These are phyloP conservation scores for Oryza coarctata DNA, from an alignment of 176 grass and related monocot genomes.

Conservation along the genomic window DNA sequence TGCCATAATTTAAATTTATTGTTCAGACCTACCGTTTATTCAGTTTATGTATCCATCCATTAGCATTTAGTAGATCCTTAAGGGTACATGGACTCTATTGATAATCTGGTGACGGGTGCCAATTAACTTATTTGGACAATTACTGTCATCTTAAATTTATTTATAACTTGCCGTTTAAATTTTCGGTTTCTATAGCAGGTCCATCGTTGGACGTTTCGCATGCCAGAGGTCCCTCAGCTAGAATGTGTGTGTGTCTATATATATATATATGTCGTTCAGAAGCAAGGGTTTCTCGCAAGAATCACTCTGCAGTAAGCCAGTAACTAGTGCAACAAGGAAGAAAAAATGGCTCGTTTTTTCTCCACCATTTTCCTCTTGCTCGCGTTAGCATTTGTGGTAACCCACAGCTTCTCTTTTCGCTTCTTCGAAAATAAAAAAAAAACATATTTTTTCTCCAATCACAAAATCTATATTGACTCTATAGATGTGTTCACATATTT, in stretches of 20 bases:
- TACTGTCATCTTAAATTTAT: neutral
- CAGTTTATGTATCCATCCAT: neutral
- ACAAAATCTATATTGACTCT: neutral
- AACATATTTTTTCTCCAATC: neutral
- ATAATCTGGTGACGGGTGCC: neutral
- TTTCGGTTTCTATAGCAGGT: neutral
- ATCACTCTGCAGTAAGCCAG: neutral
- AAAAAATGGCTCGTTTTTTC: neutral
- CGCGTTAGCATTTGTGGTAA: slow-evolving; percentile 18
- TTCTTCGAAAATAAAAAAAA: neutral
- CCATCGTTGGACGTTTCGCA: neutral
- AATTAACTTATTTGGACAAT: neutral
- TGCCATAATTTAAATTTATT: neutral
- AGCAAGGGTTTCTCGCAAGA: neutral
- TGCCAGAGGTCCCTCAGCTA: neutral
- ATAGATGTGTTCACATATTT: neutral
- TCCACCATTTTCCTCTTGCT: slow-evolving; percentile 22
- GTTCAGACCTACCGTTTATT: neutral
- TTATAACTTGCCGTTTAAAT: neutral
- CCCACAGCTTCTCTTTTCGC: neutral
- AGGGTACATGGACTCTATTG: neutral
- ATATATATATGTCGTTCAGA: neutral
- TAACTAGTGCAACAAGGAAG: neutral
- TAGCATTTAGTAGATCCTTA: neutral
- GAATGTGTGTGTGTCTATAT: too few relatives aligned